Base-by-base conservation (phyloP, 1,139 yeast species). In the Keqinozyma sinolaborantium region DNA sequence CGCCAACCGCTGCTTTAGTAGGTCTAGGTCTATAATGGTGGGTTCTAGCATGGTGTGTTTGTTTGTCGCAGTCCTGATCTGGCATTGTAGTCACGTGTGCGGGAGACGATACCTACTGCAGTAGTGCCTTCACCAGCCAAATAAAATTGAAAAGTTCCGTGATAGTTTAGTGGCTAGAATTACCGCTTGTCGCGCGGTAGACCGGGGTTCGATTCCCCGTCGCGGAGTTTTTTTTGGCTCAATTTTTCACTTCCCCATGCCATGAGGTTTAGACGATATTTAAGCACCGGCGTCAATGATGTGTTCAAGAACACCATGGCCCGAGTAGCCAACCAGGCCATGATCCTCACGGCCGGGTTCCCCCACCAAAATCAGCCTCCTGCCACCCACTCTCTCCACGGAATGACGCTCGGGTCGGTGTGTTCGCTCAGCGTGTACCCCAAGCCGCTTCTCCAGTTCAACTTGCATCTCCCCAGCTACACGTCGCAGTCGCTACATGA, bases 371-470 rank as follows among this genome's bases (percentile, higher is more conserved):
- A 12, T 32, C 40, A 34, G 43, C 11, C 47, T 50, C n/a, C 53
- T 64, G 30, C 26, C n/a, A 30, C 41, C 8, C 9, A 7, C 10
- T 11, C 12, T 9, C 23, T 42, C n/a, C 81, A 75, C 46, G 97
- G 96, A 1, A 77, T 85, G 67, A 85, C 96, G 0, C 60, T 88
- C 3, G 82, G 95, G 2, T 84, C 95, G 0, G 86, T 85, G 25
- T 75, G 86, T 12, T 86, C 95, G 1, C 59, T 88, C 10, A 78
- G 94, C 1, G 73, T 85, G 20, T 66, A 70, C 32, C 96, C 96
- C 0, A 61, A 62, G 10, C 94, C 95, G 2, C 55, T 85, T 34
- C 52, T 88, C 2, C 92, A 84, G 47, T 87, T 88, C 59, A 88
- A 87, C 50, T 63, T 88, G 32, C 95, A 85, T 56, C 60, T 80